Conservation (phyloP, 495 filamentous ascomycete species). For the Viridothelium virens region DNA sequence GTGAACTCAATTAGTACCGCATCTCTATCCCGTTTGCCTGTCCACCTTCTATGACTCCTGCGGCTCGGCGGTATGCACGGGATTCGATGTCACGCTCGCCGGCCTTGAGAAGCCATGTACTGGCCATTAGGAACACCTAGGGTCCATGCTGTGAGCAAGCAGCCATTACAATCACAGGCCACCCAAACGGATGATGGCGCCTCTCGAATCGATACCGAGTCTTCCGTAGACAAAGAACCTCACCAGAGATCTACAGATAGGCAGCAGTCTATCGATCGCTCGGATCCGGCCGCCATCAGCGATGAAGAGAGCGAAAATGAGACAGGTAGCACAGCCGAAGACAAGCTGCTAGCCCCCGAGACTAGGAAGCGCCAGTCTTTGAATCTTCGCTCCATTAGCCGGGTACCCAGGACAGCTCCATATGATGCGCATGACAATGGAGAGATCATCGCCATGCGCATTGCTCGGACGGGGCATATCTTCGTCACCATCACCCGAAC, state of each 20-base stretch:
- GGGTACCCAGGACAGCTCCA: background rate
- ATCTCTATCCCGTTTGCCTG: background rate
- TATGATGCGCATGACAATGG: background rate
- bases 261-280: background rate
- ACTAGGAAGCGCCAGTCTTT: slow-evolving; percentile 22
- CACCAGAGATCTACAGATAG: background rate
- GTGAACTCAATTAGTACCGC: slow-evolving; percentile 1
- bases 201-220: background rate
- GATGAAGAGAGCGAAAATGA: slow-evolving; percentile 11
- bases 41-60: background rate
- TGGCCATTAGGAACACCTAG: slow-evolving; percentile 89
- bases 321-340: background rate
- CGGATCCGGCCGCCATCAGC: slow-evolving; percentile 3
- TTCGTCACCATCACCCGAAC: slow-evolving; percentile 83
- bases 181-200: background rate
- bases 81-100: background rate
- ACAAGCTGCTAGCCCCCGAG: background rate
- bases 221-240: background rate
- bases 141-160: slow-evolving; percentile 52
- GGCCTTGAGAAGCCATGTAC: slow-evolving; percentile 66
- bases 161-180: slow-evolving; percentile 11
- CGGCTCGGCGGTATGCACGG: background rate
- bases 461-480: slow-evolving; percentile 73
- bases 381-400: background rate
- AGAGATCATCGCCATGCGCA: slow-evolving; percentile 60